Conservation (phyloP, 192 early-diverging fungal species). For the Backusella macrospora region DNA sequence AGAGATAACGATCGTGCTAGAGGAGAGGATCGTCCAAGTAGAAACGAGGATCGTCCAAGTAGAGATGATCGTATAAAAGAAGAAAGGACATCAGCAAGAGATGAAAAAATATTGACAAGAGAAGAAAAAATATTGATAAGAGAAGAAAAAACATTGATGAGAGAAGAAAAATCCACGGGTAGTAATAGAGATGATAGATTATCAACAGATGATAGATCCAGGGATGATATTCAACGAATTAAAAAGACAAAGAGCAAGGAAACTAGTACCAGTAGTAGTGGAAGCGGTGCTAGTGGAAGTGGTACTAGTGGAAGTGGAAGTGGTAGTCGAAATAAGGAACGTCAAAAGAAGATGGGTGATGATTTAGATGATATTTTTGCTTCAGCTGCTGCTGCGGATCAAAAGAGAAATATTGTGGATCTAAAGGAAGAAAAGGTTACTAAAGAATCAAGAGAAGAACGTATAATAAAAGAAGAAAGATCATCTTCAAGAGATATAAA, state of each 20-base stretch:
- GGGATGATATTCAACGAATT: too few species aligned
- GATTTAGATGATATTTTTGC: not conserved
- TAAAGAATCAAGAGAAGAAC: not conserved
- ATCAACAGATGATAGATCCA: too few species aligned
- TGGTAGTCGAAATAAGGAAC: not conserved
- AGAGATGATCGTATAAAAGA: not conserved
- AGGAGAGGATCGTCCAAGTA: too few species aligned
- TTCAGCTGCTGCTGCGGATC: not conserved
- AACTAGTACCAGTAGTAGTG: too few species aligned
- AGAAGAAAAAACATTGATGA: too few species aligned
- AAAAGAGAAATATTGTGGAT: not conserved
- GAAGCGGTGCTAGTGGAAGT: too few species aligned
- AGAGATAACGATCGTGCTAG: too few species aligned
- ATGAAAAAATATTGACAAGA: not conserved
- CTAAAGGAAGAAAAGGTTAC: not conserved
- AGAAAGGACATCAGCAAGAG: not conserved
- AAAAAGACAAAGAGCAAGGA: too few species aligned
- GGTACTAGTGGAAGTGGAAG: too few species aligned
- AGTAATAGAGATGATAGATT: too few species aligned
- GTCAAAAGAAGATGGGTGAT: not conserved
- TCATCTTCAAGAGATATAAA: not conserved
- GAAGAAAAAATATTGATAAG: not conserved
- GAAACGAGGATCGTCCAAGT: not conserved
- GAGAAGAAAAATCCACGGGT: too few species aligned
- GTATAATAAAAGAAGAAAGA: not conserved